Percentiles rank a stretch among this genome's conserved stretches.
Evolutionary conservation across 1,284 basidiomycete species (phyloP).

Genomic region (Cryptococcus wingfieldii): DNA sequence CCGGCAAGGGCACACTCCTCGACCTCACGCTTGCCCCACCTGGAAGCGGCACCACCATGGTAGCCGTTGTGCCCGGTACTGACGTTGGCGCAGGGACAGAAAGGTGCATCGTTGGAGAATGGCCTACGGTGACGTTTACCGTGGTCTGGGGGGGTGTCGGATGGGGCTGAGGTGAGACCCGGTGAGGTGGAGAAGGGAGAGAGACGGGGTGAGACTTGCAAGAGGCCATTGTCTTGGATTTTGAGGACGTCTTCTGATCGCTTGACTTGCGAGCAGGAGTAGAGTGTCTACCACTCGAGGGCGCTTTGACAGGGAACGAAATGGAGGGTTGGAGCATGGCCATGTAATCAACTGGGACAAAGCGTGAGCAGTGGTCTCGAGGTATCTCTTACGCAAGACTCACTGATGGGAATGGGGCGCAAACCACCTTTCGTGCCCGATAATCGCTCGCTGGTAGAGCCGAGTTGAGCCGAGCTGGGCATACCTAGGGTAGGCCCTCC

Average conservation of each 20-base stretch:
- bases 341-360: constrained; percentile 25
- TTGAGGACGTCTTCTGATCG: background rate
- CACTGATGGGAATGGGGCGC: constrained; percentile 25
- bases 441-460: background rate
- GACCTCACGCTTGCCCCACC: no score
- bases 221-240: no score
- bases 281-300: background rate
- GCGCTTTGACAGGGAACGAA: no score
- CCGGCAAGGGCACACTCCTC: no score
- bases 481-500: constrained; percentile 15
- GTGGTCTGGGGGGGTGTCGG: no score
- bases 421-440: constrained; percentile 24
- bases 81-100: background rate
- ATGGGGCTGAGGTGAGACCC: background rate
- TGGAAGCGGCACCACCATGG: background rate
- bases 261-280: constrained; percentile 7
- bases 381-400: constrained; percentile 1
- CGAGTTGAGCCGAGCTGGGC: background rate
- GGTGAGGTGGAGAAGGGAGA: background rate
- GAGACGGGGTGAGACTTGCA: background rate
- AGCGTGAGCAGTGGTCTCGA: background rate
- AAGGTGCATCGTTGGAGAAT: background rate
- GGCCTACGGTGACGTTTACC: background rate
- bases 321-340: constrained; percentile 15
- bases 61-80: background rate